Evolutionary conservation across 805 yeast genomes (phyloP).

Genomic region (Zygosaccharomyces rouxii): DNA sequence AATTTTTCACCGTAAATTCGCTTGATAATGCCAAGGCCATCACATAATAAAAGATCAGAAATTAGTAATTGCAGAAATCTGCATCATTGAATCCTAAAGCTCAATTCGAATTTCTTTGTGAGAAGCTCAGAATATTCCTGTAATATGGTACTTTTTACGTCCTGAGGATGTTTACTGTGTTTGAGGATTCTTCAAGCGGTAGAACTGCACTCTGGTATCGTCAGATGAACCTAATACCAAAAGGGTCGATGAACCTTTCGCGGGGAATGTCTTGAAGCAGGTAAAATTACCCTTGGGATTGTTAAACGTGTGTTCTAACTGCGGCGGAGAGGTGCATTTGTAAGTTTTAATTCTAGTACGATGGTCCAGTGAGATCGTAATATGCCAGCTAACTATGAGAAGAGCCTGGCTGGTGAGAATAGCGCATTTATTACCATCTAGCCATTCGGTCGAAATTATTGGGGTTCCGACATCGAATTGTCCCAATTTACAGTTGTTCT

Average conservation of each 20-base stretch:
- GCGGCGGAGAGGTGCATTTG: constrained; percentile 7
- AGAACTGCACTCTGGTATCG: constrained; percentile 1
- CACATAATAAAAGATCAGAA: not conserved
- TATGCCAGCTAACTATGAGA: constrained; percentile 11
- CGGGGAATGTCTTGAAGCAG: constrained; percentile 13
- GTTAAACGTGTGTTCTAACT: constrained; percentile 6
- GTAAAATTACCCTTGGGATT: constrained; percentile 9
- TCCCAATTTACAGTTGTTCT: constrained; percentile 12
- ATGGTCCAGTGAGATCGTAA: constrained; percentile 4
- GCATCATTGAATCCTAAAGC: not conserved
- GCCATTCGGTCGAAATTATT: constrained; percentile 19
- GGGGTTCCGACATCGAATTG: constrained; percentile 19
- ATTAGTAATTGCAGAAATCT: not conserved
- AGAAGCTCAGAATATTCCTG: not conserved
- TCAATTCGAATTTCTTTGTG: not conserved
- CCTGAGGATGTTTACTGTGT: not conserved
- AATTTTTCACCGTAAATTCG: not conserved
- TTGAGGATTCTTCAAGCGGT: not conserved
- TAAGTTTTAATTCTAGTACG: constrained; percentile 4
- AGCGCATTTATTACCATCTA: constrained; percentile 11
- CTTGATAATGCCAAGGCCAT: not conserved
- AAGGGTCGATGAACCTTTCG: not conserved
- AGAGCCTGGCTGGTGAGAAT: constrained; percentile 17
- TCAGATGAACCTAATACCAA: constrained; percentile 11
- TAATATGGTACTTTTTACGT: not conserved